Evolutionary conservation across 257 asterid genomes (phyloP).

Genomic region (Craterostigma plantagineum): DNA sequence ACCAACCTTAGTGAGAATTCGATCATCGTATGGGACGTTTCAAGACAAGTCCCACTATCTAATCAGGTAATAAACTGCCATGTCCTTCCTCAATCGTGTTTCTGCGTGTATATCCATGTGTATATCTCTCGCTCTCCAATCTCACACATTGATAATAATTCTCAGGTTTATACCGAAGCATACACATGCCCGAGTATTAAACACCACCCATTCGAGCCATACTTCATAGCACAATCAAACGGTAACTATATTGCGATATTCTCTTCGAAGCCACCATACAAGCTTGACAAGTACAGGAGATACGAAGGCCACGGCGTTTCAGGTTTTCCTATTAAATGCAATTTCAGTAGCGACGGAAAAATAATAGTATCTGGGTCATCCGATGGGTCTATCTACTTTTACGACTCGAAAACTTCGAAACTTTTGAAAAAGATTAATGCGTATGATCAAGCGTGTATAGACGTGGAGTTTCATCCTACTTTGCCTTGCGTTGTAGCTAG

Average conservation of each 20-base stretch:
- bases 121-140: not conserved
- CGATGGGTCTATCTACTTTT: constrained; percentile 63
- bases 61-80: constrained; percentile 39
- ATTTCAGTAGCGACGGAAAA: constrained; percentile 56
- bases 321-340: constrained; percentile 84
- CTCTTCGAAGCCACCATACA: constrained; percentile 52
- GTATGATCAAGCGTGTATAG: constrained; percentile 46
- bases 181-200: constrained; percentile 69
- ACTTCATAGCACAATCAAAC: constrained; percentile 77
- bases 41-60: constrained; percentile 68
- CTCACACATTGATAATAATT: not conserved
- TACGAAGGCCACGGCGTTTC: constrained; percentile 66
- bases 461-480: constrained; percentile 60
- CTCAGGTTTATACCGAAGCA: constrained; percentile 80
- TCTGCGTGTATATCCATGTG: too few species aligned
- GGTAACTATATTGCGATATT: constrained; percentile 86
- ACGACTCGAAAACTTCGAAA: constrained; percentile 38
- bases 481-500: constrained; percentile 50
- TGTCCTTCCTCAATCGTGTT: not conserved
- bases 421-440: constrained; percentile 46
- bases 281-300: constrained; percentile 63
- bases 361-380: constrained; percentile 60
- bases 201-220: constrained; percentile 67
- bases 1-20: constrained; percentile 80
- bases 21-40: constrained; percentile 77